Conservation (phyloP, 2,329 filamentous ascomycete species). For the Bipolaris bicolor region DNA sequence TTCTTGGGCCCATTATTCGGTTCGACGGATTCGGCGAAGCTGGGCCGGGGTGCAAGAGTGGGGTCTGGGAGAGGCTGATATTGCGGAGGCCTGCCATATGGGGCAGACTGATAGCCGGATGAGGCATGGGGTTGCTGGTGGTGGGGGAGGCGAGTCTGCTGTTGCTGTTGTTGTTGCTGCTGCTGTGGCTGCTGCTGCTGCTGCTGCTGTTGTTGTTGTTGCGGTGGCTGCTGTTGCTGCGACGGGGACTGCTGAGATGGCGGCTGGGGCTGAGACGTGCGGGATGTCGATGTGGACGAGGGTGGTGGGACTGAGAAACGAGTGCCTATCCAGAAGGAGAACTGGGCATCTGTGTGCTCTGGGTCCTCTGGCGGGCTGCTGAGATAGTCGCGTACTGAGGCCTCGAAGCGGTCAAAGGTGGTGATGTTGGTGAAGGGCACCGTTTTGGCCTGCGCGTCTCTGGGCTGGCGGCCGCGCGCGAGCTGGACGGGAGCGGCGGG, state of each 20-base stretch:
- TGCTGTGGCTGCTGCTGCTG: constrained; percentile 3
- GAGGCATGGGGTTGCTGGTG: constrained; percentile 29
- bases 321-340: constrained; percentile 48
- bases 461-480: constrained; percentile 47
- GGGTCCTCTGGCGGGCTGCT: constrained; percentile 41
- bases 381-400: constrained; percentile 45
- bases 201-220: neutral
- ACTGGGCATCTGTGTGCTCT: constrained; percentile 48
- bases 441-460: constrained; percentile 45
- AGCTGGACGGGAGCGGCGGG: constrained; percentile 31
- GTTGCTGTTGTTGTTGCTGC: constrained; percentile 1
- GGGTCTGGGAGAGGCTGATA: constrained; percentile 38
- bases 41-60: constrained; percentile 32
- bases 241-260: neutral
- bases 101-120: constrained; percentile 39
- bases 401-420: constrained; percentile 46
- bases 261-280: constrained; percentile 3
- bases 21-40: constrained; percentile 19
- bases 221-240: neutral
- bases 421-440: constrained; percentile 37
- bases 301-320: constrained; percentile 40
- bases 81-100: constrained; percentile 27
- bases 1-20: constrained; percentile 22
- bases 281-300: neutral
- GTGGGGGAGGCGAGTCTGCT: constrained; percentile 13